phyloP scores from a whole-genome alignment of 2,329 filamentous ascomycete genomes.

The Calonectria pseudoreteaudii region DNA sequence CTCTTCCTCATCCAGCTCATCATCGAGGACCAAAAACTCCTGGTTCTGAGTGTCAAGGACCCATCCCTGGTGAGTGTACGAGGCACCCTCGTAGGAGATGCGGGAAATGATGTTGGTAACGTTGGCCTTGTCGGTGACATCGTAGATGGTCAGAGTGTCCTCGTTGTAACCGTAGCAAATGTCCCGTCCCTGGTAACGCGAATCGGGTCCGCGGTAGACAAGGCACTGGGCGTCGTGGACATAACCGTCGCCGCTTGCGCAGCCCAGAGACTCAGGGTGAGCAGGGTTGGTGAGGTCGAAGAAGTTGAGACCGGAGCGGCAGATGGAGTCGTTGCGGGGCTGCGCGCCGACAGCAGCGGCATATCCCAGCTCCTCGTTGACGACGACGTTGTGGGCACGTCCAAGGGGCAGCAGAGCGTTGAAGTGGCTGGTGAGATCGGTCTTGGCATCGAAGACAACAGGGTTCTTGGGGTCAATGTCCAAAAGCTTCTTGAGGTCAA shows the following conservation, averaged over 20 bases:
- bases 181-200: background rate
- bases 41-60: background rate
- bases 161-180: slow-evolving; percentile 3
- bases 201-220: background rate
- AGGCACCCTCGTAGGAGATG: background rate
- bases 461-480: background rate
- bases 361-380: slow-evolving; percentile 60
- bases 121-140: background rate
- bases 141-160: background rate
- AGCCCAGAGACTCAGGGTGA: background rate
- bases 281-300: background rate
- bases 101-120: background rate
- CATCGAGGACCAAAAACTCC: background rate
- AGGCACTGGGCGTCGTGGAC: slow-evolving; percentile 1
- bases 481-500: background rate
- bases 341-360: slow-evolving; percentile 58
- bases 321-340: slow-evolving; percentile 53
- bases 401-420: slow-evolving; percentile 49
- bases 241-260: background rate
- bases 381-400: slow-evolving; percentile 64
- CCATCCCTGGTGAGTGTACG: background rate
- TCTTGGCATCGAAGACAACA: background rate
- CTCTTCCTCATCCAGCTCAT: background rate
- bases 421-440: slow-evolving; percentile 38
- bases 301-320: slow-evolving; percentile 46